Evolutionary conservation across 495 filamentous ascomycete species (phyloP).

Genomic region (Pyrenula aspistea): DNA sequence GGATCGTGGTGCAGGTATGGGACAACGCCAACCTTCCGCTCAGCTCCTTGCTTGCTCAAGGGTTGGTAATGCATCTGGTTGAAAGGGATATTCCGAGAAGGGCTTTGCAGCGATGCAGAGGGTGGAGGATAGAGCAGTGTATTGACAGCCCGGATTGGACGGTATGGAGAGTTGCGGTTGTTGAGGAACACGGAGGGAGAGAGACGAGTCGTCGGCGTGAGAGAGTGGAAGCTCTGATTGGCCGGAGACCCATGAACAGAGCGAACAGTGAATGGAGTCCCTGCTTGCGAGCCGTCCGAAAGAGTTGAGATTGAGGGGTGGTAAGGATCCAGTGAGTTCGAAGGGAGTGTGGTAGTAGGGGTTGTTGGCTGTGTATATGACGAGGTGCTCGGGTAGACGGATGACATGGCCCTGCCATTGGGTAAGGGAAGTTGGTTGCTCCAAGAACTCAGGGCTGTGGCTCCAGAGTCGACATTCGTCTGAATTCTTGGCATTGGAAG

Average conservation of each 20-base stretch:
- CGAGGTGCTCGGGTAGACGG: slow-evolving; percentile 43
- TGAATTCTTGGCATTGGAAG: slow-evolving; percentile 44
- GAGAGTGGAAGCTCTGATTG: slow-evolving; percentile 14
- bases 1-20: slow-evolving; percentile 52
- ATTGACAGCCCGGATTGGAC: slow-evolving; percentile 77
- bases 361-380: slow-evolving; percentile 33
- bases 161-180: slow-evolving; percentile 75
- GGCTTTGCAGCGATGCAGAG: slow-evolving; percentile 64
- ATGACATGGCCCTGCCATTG: slow-evolving; percentile 42
- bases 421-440: slow-evolving; percentile 36
- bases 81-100: slow-evolving; percentile 44
- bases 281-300: slow-evolving; percentile 31
- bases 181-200: slow-evolving; percentile 52
- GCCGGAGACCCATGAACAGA: slow-evolving; percentile 11
- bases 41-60: slow-evolving; percentile 59
- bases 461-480: slow-evolving; percentile 15
- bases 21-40: slow-evolving; percentile 69
- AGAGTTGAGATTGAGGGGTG: slow-evolving; percentile 38
- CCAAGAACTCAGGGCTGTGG: slow-evolving; percentile 13
- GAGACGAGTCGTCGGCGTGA: slow-evolving; percentile 39
- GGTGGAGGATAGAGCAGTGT: slow-evolving; percentile 84
- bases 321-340: slow-evolving; percentile 30
- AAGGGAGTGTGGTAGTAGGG: slow-evolving; percentile 25
- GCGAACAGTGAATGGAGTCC: slow-evolving; percentile 21
- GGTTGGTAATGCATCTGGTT: slow-evolving; percentile 96